Evolutionary conservation across 805 yeast genomes (phyloP), one percentile per base, ranked within the genome.

Genomic region (Metschnikowia aberdeeniae): DNA sequence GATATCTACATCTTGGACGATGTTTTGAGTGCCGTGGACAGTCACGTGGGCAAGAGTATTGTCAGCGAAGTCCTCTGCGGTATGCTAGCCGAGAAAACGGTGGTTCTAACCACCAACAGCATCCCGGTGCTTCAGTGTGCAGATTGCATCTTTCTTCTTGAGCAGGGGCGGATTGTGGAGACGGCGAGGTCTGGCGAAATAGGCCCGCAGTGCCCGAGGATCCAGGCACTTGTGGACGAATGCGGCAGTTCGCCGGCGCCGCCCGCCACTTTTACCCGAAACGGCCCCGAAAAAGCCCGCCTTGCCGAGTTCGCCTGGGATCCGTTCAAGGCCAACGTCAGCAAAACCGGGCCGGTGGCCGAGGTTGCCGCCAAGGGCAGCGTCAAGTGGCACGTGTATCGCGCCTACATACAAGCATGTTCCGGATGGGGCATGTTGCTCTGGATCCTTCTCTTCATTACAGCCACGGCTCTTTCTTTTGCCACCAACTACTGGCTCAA

Each of bases 401-500:
- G 64, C 33, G 71, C 71, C 12, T 84, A 83, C 59, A 73, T 78
- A 5, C 71, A 73, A 47, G 84, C 89, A 0, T 82, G 88, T 61
- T 77, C 82, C 6, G 53, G 67, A 28, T 26, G 59, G 1, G 84
- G 84, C 29, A 75, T 75, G 22, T n/a, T 61, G n/a, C 42, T 69
- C 54, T 80, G 50, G 54, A 30, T 43, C 6, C 62, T 36, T 49
- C 62, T 34, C 51, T 73, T 58, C 53, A 70, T 53, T 26, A 63
- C 28, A 3, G 68, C 52, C 52, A 61, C 53, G 45, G 60, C 40
- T 29, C 61, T 46, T 40, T 68, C 72, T 13, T 60, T 76, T 11
- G 63, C 67, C 7, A 78, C 79, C 37, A 81, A 77, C 57, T 79
- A 78, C 58, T 81, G 87, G 83, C 68, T 84, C 53, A 83, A 82